phyloP scores from a whole-genome alignment of 2,329 filamentous ascomycete genomes.

The Cryphonectria carpinicola region DNA sequence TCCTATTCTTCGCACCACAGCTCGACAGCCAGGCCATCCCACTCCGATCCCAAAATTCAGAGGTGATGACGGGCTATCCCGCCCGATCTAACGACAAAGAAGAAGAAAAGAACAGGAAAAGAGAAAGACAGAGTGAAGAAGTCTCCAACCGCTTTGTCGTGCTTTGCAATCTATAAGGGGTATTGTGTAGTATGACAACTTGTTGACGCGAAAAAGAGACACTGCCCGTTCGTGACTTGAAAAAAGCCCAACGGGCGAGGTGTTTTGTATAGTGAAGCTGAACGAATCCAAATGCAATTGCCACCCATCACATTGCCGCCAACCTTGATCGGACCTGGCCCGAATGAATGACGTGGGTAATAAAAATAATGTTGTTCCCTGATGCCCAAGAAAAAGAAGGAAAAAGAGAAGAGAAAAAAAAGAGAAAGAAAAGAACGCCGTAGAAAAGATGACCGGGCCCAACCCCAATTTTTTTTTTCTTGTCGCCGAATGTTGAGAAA shows the following conservation, averaged over 20 bases:
- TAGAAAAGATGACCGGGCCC: constrained; percentile 24
- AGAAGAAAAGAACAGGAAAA: constrained; percentile 4
- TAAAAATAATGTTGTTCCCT: constrained; percentile 2
- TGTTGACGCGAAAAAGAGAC: constrained; percentile 23
- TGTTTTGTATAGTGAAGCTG: constrained; percentile 20
- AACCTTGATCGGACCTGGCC: constrained; percentile 12
- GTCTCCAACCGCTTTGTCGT: constrained; percentile 15
- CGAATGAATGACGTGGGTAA: constrained; percentile 23
- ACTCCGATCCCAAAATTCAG: not conserved
- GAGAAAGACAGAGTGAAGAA: not conserved
- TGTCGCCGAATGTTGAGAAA: constrained; percentile 13
- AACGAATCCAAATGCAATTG: constrained; percentile 28
- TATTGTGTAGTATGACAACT: constrained; percentile 29
- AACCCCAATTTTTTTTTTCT: constrained; percentile 18
- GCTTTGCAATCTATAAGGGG: constrained; percentile 30
- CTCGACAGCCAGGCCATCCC: not conserved
- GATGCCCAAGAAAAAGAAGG: constrained; percentile 16
- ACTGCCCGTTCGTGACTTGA: constrained; percentile 8
- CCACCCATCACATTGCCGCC: constrained; percentile 23
- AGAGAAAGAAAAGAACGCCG: constrained; percentile 22
- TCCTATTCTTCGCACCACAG: not conserved
- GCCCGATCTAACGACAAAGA: constrained; percentile 16
- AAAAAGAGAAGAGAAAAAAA: not conserved
- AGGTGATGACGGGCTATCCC: not conserved
- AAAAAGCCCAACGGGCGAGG: constrained; percentile 12